These are phyloP conservation scores for Priceomyces medius DNA, from an alignment of 805 yeast genomes.

Conservation along the genomic window DNA sequence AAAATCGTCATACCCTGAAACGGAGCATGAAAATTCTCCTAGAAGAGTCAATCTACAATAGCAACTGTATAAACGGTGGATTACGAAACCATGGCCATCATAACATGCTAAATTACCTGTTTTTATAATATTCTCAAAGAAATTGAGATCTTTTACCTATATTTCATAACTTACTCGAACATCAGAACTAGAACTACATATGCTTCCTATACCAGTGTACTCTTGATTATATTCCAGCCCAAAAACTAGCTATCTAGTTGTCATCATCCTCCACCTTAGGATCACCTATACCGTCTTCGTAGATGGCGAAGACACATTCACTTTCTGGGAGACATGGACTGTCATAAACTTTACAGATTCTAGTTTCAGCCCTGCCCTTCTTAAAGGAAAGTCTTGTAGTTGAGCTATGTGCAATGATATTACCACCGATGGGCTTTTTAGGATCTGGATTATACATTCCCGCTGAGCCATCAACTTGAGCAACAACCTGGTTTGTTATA, in stretches of 20 bases:
- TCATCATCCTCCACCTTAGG: slow-evolving; percentile 75
- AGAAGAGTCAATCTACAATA: no score
- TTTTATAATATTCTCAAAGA: no score
- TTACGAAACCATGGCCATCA: no score
- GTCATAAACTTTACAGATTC: slow-evolving; percentile 92
- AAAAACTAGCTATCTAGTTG: slow-evolving; percentile 1
- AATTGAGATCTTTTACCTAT: no score
- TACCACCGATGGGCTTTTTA: slow-evolving; percentile 97
- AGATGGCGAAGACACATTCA: slow-evolving; percentile 92
- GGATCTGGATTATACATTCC: slow-evolving; percentile 90
- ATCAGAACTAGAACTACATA: background rate
- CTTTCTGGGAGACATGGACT: slow-evolving; percentile 96
- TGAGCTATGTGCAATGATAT: slow-evolving; percentile 94
- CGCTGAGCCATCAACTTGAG: slow-evolving; percentile 93
- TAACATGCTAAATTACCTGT: no score
- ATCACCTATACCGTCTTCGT: slow-evolving; percentile 96
- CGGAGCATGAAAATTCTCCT: no score
- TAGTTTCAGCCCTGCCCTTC: slow-evolving; percentile 88
- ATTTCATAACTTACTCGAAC: no score
- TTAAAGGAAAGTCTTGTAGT: slow-evolving; percentile 88
- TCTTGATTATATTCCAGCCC: background rate
- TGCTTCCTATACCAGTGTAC: slow-evolving; percentile 1
- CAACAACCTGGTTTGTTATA: slow-evolving; percentile 90
- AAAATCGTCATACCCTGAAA: no score
- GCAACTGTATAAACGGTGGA: no score